Conservation (phyloP, 2,329 filamentous ascomycete species). For the Tolypocladium paradoxum region DNA sequence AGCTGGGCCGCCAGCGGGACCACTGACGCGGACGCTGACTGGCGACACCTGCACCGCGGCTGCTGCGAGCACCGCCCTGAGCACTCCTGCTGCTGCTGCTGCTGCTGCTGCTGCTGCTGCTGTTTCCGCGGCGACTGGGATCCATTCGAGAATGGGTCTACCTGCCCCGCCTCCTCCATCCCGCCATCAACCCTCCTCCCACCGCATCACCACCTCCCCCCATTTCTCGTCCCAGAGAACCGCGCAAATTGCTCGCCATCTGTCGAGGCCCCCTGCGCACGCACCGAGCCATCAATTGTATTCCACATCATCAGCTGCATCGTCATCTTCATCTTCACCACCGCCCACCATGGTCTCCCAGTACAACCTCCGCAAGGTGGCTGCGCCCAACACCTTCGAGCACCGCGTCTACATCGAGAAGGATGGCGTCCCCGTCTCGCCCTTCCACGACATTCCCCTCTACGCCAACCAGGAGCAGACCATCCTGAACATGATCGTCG, state of each 20-base stretch:
- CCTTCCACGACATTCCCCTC: slow-evolving; percentile 97
- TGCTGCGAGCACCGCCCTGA: background rate
- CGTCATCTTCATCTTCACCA: slow-evolving; percentile 12
- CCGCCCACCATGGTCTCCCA: slow-evolving; percentile 41
- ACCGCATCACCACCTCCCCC: slow-evolving; percentile 9
- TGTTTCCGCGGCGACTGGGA: background rate
- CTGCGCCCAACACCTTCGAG: slow-evolving; percentile 83
- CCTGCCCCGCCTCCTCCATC: slow-evolving; percentile 29
- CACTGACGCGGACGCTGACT: background rate
- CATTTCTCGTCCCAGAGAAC: slow-evolving; percentile 40
- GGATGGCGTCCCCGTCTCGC: slow-evolving; percentile 86
- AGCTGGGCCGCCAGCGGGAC: background rate
- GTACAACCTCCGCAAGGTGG: slow-evolving; percentile 80
- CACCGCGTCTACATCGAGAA: slow-evolving; percentile 97
- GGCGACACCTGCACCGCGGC: background rate
- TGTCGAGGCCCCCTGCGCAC: slow-evolving; percentile 22
- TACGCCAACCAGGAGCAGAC: slow-evolving; percentile 95
- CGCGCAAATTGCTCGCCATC: slow-evolving; percentile 44
- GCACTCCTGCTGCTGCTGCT: background rate
- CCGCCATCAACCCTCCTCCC: slow-evolving; percentile 7
- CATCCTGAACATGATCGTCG: slow-evolving; percentile 97
- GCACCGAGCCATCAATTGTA: background rate
- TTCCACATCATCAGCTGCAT: background rate
- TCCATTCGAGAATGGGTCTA: slow-evolving; percentile 15
- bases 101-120: background rate